Conservation (phyloP, 768 basidiomycete species). For the Rhizopogon vesiculosus region DNA sequence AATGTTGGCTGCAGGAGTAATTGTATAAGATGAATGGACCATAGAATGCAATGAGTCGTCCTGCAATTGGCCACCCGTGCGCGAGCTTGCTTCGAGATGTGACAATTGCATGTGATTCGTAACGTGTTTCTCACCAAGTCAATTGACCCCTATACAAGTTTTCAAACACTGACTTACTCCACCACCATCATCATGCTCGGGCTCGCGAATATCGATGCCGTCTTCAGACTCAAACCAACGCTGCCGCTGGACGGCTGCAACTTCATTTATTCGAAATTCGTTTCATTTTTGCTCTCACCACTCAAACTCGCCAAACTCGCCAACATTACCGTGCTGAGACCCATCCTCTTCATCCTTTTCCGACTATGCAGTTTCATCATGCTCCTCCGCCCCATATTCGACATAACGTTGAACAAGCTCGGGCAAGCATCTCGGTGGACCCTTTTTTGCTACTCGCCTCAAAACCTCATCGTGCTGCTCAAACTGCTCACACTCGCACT, state of each 20-base stretch:
- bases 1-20: too few species aligned
- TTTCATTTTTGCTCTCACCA: background rate
- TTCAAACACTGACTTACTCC: background rate
- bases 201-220: background rate
- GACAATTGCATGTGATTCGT: background rate
- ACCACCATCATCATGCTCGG: background rate
- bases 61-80: too few species aligned
- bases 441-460: background rate
- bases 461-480: conserved; percentile 2
- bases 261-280: background rate
- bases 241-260: background rate
- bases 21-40: too few species aligned
- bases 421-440: background rate
- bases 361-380: background rate
- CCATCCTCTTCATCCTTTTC: background rate
- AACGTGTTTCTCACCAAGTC: background rate
- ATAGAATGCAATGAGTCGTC: too few species aligned
- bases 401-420: background rate
- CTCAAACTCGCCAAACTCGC: background rate
- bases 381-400: background rate
- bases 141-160: background rate
- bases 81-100: background rate
- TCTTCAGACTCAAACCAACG: background rate
- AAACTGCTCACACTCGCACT: conserved; percentile 10
- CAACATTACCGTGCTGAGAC: background rate